Conservation (phyloP, 768 basidiomycete genomes). For the Lepiota venenata region DNA sequence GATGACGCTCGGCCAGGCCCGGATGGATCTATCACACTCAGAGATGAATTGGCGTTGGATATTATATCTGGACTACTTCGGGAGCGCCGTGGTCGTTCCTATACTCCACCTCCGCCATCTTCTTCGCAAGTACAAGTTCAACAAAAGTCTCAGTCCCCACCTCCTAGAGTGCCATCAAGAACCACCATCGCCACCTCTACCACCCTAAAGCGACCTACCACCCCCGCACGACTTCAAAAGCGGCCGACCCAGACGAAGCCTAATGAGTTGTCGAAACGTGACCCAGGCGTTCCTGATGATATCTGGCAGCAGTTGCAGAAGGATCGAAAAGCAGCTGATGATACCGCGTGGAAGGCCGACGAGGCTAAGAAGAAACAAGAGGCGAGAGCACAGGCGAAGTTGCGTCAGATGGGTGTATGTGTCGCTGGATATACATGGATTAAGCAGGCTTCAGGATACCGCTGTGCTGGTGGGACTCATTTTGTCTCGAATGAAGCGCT, state of each 20-base stretch:
- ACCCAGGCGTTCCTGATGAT: conserved; percentile 48
- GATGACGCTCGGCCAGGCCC: not conserved
- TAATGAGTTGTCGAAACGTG: conserved; percentile 25
- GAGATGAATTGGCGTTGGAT: too few species aligned
- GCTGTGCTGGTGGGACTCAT: conserved; percentile 10
- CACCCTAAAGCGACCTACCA: conserved; percentile 4
- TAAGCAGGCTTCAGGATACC: conserved; percentile 5
- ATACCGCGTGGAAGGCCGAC: conserved; percentile 18
- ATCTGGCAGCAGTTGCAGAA: conserved; percentile 49
- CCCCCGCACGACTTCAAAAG: not conserved
- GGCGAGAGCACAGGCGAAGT: conserved; percentile 34
- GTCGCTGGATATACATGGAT: conserved; percentile 14
- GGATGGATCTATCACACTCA: too few species aligned
- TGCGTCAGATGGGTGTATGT: conserved; percentile 50
- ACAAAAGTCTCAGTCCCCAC: too few species aligned
- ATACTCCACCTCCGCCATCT: too few species aligned
- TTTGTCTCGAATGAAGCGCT: conserved; percentile 6
- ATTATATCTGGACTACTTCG: too few species aligned
- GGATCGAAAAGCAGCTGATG: conserved; percentile 18
- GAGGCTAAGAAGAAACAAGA: conserved; percentile 32
- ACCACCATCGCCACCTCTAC: not conserved
- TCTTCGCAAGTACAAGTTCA: too few species aligned
- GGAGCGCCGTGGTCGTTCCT: too few species aligned
- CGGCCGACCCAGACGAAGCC: conserved; percentile 7
- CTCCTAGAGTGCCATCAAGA: not conserved